Evolutionary conservation across 2,329 filamentous ascomycete genomes (phyloP).

Genomic region (Scedosporium boydii): DNA sequence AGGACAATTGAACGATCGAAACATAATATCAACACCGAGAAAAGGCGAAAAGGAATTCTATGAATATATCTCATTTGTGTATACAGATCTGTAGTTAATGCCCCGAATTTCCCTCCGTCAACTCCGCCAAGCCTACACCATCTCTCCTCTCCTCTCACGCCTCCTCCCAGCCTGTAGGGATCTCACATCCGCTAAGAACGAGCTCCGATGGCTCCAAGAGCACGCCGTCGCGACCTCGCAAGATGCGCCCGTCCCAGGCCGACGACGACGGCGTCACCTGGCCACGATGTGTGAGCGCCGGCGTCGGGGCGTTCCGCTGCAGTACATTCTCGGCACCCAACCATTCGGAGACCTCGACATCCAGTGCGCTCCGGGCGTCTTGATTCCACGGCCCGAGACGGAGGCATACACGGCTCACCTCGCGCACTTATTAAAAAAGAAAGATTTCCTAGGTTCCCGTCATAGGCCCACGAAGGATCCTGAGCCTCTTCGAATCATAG

Average conservation of each 20-base stretch:
- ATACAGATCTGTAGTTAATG: constrained; percentile 28
- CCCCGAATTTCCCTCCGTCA: constrained; percentile 53
- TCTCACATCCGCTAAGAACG: constrained; percentile 53
- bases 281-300: constrained; percentile 36
- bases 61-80: no score
- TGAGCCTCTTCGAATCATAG: constrained; percentile 52
- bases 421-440: constrained; percentile 30
- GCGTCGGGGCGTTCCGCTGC: constrained; percentile 62
- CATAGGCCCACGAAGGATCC: constrained; percentile 10
- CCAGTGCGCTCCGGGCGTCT: constrained; percentile 62
- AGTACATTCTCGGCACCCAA: constrained; percentile 82
- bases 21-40: not conserved
- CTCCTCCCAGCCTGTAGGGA: constrained; percentile 57
- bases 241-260: not conserved
- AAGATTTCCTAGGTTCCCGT: not conserved
- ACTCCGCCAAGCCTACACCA: constrained; percentile 40
- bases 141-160: constrained; percentile 45
- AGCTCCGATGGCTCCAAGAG: constrained; percentile 64
- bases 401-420: constrained; percentile 57
- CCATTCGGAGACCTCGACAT: constrained; percentile 82
- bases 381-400: constrained; percentile 78
- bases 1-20: not conserved
- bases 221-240: constrained; percentile 33
- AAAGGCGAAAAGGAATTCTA: no score
- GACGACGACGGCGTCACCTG: constrained; percentile 16